These are phyloP conservation scores for Syncephalastrum racemosum DNA, from an alignment of 371 early-diverging fungal genomes.

Conservation along the genomic window DNA sequence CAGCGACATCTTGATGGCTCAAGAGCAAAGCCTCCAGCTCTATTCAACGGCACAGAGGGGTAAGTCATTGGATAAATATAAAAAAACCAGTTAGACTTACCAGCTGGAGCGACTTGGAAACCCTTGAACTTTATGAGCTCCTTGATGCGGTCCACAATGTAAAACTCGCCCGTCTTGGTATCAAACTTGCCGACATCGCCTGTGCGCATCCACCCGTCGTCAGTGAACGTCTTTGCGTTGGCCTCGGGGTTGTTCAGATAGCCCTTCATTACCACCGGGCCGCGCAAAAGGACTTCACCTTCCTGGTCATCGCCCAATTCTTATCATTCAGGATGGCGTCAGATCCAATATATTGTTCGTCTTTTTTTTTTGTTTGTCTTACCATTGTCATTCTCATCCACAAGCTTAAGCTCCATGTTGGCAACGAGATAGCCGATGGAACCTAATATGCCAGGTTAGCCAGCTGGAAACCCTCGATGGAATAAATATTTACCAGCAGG, in stretches of 20 bases:
- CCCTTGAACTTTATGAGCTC: slow-evolving; percentile 81
- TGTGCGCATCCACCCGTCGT: slow-evolving; percentile 76
- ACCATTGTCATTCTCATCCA: slow-evolving; percentile 60
- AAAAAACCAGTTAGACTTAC: slow-evolving; percentile 13
- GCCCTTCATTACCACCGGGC: slow-evolving; percentile 82
- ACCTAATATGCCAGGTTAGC: slow-evolving; percentile 32
- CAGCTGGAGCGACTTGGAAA: slow-evolving; percentile 73
- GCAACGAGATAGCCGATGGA: slow-evolving; percentile 71
- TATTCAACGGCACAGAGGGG: slow-evolving; percentile 2
- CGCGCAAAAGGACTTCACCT: slow-evolving; percentile 81
- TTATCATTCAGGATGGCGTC: slow-evolving; percentile 1
- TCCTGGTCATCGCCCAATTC: slow-evolving; percentile 54
- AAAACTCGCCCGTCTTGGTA: slow-evolving; percentile 54
- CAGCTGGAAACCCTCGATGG: background rate
- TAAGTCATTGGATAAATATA: slow-evolving; percentile 4
- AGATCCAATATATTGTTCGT: background rate
- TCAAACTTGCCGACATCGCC: slow-evolving; percentile 81
- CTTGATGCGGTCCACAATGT: slow-evolving; percentile 72
- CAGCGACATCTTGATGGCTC: slow-evolving; percentile 64
- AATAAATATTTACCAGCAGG: slow-evolving; percentile 19
- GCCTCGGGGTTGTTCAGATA: slow-evolving; percentile 71
- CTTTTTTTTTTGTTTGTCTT: slow-evolving; percentile 1
- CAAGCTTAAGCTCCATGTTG: slow-evolving; percentile 66
- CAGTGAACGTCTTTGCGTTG: slow-evolving; percentile 67
- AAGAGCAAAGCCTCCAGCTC: slow-evolving; percentile 81